Base-by-base conservation (phyloP, 2,329 filamentous ascomycete species). In the Sporothrix pallida region DNA sequence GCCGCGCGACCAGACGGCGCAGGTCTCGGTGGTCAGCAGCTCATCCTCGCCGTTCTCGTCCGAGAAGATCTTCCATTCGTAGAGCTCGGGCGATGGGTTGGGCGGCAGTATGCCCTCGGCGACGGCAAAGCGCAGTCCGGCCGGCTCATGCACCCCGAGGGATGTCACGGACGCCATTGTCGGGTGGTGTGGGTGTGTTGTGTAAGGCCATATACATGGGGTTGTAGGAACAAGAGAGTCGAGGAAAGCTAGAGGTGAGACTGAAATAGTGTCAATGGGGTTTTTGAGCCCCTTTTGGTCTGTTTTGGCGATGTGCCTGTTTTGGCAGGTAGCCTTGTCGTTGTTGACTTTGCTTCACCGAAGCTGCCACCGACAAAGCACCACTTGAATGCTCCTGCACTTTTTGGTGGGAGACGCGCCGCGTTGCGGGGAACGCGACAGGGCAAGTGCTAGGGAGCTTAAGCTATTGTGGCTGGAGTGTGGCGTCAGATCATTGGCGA, bases 91-190 rank as follows among this genome's bases (percentile, higher is more conserved):
- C 20, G 88, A 83, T 3, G 93, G 88, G 75, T 96, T 88, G 63
- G 87, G 82, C 20, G 91, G 88, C 1, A 98, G 86, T 56, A 97
- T 87, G 74, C 90, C 88, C 82, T 98, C 95, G 77, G 91, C 87
- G 77, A 97, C 88, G 76, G 97, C 90, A 84, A 96, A 94, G 75
- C 89, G 90, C 76, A 98, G 87, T 76, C 92, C 94, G 75, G 92
- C 89, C 75, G 97, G 95, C 84, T 92, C 91, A 85, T 98, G 95
- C 80, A 97, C 87, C 82, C 96, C 96, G 79, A 98, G 88, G 77
- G 95, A 98, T 82, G 90, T 93, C 83, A 98, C 90, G 80, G 92
- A 91, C 78, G 95, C 95, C 97, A 99, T 99, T 48, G 44, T 73
- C 3, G 8, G 8, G 20, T 31, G 3, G 20, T 26, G 9, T 17